Conservation (phyloP, 768 basidiomycete genomes). For the Russula abietina region DNA sequence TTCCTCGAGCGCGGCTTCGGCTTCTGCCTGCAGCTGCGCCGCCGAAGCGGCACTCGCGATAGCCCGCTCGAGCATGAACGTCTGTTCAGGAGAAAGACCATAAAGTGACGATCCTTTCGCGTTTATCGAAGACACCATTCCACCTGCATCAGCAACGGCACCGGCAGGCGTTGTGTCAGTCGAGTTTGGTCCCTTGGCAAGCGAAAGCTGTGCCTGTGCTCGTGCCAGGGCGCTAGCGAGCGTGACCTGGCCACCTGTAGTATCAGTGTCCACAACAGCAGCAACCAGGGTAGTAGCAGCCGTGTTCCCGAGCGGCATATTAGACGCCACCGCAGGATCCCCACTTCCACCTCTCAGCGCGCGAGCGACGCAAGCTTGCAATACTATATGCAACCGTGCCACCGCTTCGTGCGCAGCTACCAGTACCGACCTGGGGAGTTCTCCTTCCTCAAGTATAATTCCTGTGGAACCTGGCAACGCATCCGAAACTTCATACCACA, state of each 20-base stretch:
- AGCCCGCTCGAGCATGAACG: conserved; percentile 60
- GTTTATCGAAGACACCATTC: not conserved
- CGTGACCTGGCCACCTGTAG: conserved; percentile 56
- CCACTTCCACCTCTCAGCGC: conserved; percentile 1
- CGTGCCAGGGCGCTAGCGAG: conserved; percentile 67
- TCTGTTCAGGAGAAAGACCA: conserved; percentile 69
- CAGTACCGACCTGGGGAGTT: conserved; percentile 20
- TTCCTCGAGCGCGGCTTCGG: conserved; percentile 69
- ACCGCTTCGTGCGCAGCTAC: conserved; percentile 22
- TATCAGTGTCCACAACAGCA: conserved; percentile 32
- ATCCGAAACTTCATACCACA: conserved; percentile 58
- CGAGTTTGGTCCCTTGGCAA: conserved; percentile 5
- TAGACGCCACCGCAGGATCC: not conserved
- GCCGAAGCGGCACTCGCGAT: conserved; percentile 69
- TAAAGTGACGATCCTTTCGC: conserved; percentile 46
- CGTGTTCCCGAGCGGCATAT: conserved; percentile 10
- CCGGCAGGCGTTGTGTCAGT: not conserved
- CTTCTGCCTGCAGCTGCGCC: conserved; percentile 73
- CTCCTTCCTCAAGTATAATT: conserved; percentile 23
- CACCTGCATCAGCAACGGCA: not conserved
- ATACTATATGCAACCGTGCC: conserved; percentile 17
- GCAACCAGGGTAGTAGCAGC: conserved; percentile 27
- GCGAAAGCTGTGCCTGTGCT: conserved; percentile 48
- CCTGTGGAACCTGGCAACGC: not conserved
- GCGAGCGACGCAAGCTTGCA: conserved; percentile 20